A percentile compares a stretch with the other conserved stretches of the same genome.
These are phyloP conservation scores for Leptodermis oblonga DNA, from an alignment of 257 asterid species.

Conservation along the genomic window DNA sequence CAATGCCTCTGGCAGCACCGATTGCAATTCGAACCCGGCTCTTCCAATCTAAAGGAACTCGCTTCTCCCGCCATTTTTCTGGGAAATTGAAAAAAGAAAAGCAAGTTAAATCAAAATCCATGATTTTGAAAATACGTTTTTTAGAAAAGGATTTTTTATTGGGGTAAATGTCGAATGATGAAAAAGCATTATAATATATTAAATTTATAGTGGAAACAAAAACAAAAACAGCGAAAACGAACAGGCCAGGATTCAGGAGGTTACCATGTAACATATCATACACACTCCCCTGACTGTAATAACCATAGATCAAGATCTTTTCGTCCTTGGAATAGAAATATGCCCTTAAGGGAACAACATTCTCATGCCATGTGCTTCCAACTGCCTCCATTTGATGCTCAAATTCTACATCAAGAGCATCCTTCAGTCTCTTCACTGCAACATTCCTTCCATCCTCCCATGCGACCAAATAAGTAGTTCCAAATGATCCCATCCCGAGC, in stretches of 20 bases:
- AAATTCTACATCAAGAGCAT: conserved; percentile 74
- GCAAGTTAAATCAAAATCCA: too few species aligned
- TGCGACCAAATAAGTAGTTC: conserved; percentile 78
- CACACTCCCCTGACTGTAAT: conserved; percentile 69
- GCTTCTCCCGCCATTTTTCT: too few species aligned
- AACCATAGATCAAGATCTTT: conserved; percentile 84
- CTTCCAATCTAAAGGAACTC: conserved; percentile 64
- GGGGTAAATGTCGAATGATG: too few species aligned
- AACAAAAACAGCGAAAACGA: too few species aligned
- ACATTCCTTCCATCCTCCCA: conserved; percentile 70
- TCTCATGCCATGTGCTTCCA: conserved; percentile 23
- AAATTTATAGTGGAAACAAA: too few species aligned
- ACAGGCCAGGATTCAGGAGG: too few species aligned
- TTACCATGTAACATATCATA: too few species aligned
- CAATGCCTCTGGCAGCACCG: too few species aligned
- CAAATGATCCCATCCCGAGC: conserved; percentile 82
- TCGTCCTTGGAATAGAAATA: conserved; percentile 90
- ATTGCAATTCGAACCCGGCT: too few species aligned
- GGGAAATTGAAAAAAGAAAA: conserved; percentile 34
- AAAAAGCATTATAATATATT: too few species aligned
- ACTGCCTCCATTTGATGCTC: conserved; percentile 79
- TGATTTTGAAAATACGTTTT: too few species aligned
- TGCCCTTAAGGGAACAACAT: conserved; percentile 78
- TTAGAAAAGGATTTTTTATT: too few species aligned
- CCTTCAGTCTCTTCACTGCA: conserved; percentile 89